Base-by-base conservation (phyloP, 1,284 basidiomycete genomes). In the Tranzscheliella williamsii region DNA sequence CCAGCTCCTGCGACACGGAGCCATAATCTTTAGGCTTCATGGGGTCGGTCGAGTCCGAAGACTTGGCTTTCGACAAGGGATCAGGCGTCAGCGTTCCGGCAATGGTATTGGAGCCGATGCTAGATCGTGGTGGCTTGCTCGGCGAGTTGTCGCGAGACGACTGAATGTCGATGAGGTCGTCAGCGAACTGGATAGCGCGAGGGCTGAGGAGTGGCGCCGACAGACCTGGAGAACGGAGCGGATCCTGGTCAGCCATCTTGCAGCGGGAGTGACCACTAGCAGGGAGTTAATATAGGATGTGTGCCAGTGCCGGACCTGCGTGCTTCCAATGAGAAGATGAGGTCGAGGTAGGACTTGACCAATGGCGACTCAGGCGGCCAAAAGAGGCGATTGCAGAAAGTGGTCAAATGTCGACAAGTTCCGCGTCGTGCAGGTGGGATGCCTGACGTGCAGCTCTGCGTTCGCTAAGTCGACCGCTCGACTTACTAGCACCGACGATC, bases 171-270 rank as follows among this genome's bases (percentile, higher is more conserved):
- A 40, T n/a, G 4, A 39, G 47, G 20, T 57, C 39, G 34, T 58
- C 55, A 13, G 43, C 54, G 18, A 64, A 64, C 24, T 57, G 55
- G 31, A 55, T 51, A 13, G 44, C 54, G 24, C 55, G 42, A 3
- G 60, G 60, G 26, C 60, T 57, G 32, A 39, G 51, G 26, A 51
- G 50, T 5, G 37, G 46, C 20, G 51, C 41, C 29, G 58, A 32
- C 45, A 45, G 32, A 29, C 36, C 9, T n/a, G 44, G 44, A 24
- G 52, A 48, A 24, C 45, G 52, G 17, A 56, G 53, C 11, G 60
- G 60, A 16, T 63, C 45, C 33, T 50, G 35, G 16, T 37, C 35
- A 23, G 35, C 35, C 35, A 37, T 37, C 8, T 11, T 34, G 26
- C 9, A n/a, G n/a, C n/a, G n/a, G n/a, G n/a, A n/a, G n/a, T n/a